Base-by-base conservation (phyloP, 768 basidiomycete species). In the Russula emetica region DNA sequence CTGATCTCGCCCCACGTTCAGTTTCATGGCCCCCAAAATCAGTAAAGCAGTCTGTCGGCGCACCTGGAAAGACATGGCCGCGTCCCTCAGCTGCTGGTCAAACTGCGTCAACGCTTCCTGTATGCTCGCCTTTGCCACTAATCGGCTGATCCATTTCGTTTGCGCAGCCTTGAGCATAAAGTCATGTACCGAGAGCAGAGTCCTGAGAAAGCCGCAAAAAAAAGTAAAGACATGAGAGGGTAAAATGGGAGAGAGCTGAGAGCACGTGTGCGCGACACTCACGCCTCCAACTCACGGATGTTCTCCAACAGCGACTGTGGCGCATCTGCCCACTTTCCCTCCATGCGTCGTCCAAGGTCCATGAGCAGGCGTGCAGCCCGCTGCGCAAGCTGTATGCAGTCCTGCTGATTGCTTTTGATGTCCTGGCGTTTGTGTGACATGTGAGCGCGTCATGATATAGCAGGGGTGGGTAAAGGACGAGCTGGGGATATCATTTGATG, bases 291-390 rank as follows among this genome's bases (percentile, higher is more conserved):
- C 26, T 69, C 59, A n/a, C 55, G 49, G 34, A 70, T 63, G 42
- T 67, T 70, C n/a, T 69, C 66, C 34, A 70, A 36, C 32, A 69
- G 49, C 22, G 69, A 66, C 26, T 55, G 44, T 20, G 69, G 69
- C 16, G 68, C 69, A 13, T 63, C 58, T 20, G 67, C 69, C 69
- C 69, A 70, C 57, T 64, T 70, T 38, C 69, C 69, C 32, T 70
- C 68, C 69, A 70, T 70, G 24, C 63, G 69, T 30, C n/a, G 54
- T n/a, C 62, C 67, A 0, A 70, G 26, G 20, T 59, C 61, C 30
- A 45, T 30, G 18, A 70, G 66, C 24, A 69, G 44, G n/a, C 61
- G 64, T 18, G 68, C 61, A 1, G 68, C 61, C 18, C 68, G 50
- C 14, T 66, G 62, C 5, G 69, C 68, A 6, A 70, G 62, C 13